Evolutionary conservation across 805 yeast species (phyloP), one percentile per base, ranked within the genome.

Genomic region (Kodamaea sagamina): DNA sequence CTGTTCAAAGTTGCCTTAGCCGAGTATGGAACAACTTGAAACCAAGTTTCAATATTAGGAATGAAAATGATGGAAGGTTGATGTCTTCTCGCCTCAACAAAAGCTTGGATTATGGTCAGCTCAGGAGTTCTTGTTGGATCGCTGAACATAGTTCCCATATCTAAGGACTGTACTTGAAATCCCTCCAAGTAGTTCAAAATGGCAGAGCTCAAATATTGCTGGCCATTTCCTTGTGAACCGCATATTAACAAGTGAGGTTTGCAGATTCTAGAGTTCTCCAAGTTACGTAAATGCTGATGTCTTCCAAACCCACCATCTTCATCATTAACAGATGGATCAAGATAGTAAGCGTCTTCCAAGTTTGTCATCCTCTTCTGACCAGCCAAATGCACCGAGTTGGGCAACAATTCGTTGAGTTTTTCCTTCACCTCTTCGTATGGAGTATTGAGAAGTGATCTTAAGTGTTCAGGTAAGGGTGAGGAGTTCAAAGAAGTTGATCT

Each of bases 21-120:
- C 2, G 87, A 72, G 9, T 75, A 79, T 0, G 89, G 78, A 28
- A 87, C 75, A 3, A 87, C 82, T 8, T 67, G 72, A 42, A 75
- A 69, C 89, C 96, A 89, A 7, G 82, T 76, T 45, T 89, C 89
- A 40, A 89, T 67, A 55, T 86, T 85, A 3, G 98, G 97, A 39
- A 93, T 78, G 58, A 78, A 85, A 2, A 93, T 67, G 11, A 93
- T 83, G 6, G 96, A 78, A 0, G 98, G 99, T 46, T 86, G 85
- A 49, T 92, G 95, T 57, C 95, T 78, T 50, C 86, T 78, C 4
- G 95, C 93, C 63, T 93, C 99, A 16, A 85, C 72, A 55, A 93
- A 84, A 31, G 86, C 75, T 58, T 88, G 96, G 21, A 92, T 86
- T 15, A 89, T 74, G 1, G 86, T 76, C 56, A 88, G 84, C 60